phyloP scores from a whole-genome alignment of 2,329 filamentous ascomycete species.

The Fusarium albidum region DNA sequence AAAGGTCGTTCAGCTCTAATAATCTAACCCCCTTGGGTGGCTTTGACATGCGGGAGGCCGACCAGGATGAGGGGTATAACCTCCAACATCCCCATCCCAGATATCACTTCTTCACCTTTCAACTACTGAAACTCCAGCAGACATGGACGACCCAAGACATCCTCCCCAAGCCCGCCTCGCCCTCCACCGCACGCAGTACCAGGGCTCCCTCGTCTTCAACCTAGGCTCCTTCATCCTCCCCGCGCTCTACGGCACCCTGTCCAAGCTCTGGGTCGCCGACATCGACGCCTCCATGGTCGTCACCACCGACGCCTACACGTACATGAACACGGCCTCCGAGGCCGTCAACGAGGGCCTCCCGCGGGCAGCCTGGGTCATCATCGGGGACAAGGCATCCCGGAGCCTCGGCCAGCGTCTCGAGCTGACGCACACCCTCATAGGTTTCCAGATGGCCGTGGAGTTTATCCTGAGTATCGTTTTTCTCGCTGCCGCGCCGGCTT shows the following conservation, averaged over 20 bases:
- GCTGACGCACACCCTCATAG: slow-evolving; percentile 69
- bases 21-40: no score
- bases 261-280: slow-evolving; percentile 75
- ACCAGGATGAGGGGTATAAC: no score
- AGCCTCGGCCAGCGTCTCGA: slow-evolving; percentile 59
- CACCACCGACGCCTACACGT: slow-evolving; percentile 64
- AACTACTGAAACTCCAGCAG: no score
- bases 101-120: no score
- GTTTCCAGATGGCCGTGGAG: slow-evolving; percentile 67
- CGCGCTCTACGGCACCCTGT: slow-evolving; percentile 71
- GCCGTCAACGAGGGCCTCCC: slow-evolving; percentile 78
- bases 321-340: slow-evolving; percentile 72
- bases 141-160: no score
- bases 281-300: slow-evolving; percentile 64
- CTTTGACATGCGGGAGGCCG: no score
- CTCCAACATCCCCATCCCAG: no score
- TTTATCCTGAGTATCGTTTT: slow-evolving; percentile 68
- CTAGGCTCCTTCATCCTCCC: slow-evolving; percentile 69
- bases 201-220: slow-evolving; percentile 69
- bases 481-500: slow-evolving; percentile 58
- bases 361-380: slow-evolving; percentile 72
- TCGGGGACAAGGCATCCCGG: slow-evolving; percentile 69
- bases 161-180: not conserved
- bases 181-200: slow-evolving; percentile 49
- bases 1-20: no score